These are phyloP conservation scores for Sporisorium iseilematis-ciliati DNA, from an alignment of 1,284 basidiomycete genomes.

Conservation along the genomic window DNA sequence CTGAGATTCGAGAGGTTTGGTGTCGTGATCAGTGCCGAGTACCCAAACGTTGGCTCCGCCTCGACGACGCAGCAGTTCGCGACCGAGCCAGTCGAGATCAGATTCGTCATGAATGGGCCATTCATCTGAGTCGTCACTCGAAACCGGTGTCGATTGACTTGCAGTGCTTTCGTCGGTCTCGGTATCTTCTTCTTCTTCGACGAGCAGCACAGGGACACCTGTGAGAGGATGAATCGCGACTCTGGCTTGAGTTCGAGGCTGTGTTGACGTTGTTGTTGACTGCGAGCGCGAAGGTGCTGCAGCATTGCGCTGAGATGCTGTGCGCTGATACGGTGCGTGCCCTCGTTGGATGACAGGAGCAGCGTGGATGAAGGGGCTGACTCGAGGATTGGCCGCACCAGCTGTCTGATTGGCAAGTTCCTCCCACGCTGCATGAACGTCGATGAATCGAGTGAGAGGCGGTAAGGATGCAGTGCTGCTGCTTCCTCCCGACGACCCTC, in stretches of 20 bases:
- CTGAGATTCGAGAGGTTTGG: background rate
- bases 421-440: conserved; percentile 17
- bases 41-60: conserved; percentile 49
- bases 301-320: conserved; percentile 1
- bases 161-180: background rate
- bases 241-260: background rate
- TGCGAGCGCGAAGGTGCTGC: background rate
- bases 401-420: conserved; percentile 1
- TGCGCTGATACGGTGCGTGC: conserved; percentile 11
- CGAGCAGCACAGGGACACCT: conserved; percentile 30
- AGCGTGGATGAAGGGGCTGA: conserved; percentile 30
- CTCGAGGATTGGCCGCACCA: background rate
- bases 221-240: conserved; percentile 42
- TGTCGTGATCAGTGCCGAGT: conserved; percentile 34
- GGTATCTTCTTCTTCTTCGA: conserved; percentile 11
- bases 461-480: background rate
- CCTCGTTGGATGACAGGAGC: conserved; percentile 24
- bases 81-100: conserved; percentile 59
- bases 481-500: background rate
- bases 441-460: background rate
- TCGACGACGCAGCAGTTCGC: conserved; percentile 42
- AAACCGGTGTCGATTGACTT: conserved; percentile 1
- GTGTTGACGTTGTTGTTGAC: background rate
- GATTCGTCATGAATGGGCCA: conserved; percentile 46
- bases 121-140: conserved; percentile 21